phyloP scores from a whole-genome alignment of 768 basidiomycete genomes.

The Cubamyces lactineus region DNA sequence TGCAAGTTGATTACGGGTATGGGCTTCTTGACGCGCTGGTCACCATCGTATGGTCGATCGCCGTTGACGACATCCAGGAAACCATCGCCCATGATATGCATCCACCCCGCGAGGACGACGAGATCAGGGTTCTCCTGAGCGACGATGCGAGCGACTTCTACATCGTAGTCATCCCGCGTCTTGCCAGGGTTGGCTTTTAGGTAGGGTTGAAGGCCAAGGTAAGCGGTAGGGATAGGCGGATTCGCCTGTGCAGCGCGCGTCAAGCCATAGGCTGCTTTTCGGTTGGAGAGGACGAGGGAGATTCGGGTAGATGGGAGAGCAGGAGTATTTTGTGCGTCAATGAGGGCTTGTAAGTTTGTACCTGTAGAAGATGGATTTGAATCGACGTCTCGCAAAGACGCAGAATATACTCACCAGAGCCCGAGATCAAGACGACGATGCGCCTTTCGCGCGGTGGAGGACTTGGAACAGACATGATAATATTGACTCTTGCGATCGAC shows the following conservation, averaged over 20 bases:
- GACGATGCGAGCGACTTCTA: conserved; percentile 73
- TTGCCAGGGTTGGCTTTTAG: conserved; percentile 71
- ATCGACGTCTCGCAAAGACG: background rate
- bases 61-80: conserved; percentile 75
- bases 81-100: conserved; percentile 88
- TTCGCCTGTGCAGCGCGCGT: conserved; percentile 68
- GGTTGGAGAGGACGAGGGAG: conserved; percentile 86
- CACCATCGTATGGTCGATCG: conserved; percentile 38
- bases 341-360: conserved; percentile 94
- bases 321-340: conserved; percentile 82
- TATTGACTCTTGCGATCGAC: background rate
- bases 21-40: conserved; percentile 36
- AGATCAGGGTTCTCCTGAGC: conserved; percentile 71
- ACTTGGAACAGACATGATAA: conserved; percentile 16
- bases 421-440: conserved; percentile 66
- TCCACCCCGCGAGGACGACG: conserved; percentile 97
- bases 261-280: conserved; percentile 89
- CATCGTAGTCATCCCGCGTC: conserved; percentile 84
- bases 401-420: conserved; percentile 49
- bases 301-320: conserved; percentile 73
- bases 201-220: conserved; percentile 85
- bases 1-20: conserved; percentile 96
- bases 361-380: conserved; percentile 50
- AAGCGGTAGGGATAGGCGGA: conserved; percentile 82
- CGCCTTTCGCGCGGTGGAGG: conserved; percentile 31